These are phyloP conservation scores for Mayamaea pseudoterrestris DNA, from an alignment of 108 stramenopile species.

Conservation along the genomic window DNA sequence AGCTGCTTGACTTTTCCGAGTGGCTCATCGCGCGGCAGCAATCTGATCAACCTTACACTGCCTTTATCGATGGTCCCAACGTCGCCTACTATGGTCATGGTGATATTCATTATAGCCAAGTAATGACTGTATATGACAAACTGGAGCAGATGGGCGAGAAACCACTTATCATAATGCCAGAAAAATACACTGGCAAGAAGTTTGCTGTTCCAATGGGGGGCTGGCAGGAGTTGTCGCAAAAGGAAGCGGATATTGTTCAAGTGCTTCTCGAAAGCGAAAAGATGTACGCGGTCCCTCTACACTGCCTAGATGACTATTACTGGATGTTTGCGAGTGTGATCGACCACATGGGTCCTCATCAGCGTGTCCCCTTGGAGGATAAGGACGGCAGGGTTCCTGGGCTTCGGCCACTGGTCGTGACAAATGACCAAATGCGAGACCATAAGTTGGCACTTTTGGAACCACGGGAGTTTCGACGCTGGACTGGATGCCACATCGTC, in stretches of 20 bases:
- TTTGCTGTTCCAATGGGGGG: slow-evolving; percentile 26
- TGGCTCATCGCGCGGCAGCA: slow-evolving; percentile 41
- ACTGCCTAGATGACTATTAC: slow-evolving; percentile 72
- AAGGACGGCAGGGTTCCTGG: slow-evolving; percentile 44
- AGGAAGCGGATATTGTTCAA: slow-evolving; percentile 22
- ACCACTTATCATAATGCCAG: slow-evolving; percentile 65
- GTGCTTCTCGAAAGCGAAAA: slow-evolving; percentile 25
- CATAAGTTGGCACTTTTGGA: slow-evolving; percentile 69
- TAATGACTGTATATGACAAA: slow-evolving; percentile 53
- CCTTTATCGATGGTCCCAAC: slow-evolving; percentile 75
- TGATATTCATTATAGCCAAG: slow-evolving; percentile 48
- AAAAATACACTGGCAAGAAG: slow-evolving; percentile 50
- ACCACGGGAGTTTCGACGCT: slow-evolving; percentile 66
- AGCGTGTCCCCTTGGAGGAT: slow-evolving; percentile 21
- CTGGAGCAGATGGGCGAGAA: slow-evolving; percentile 61
- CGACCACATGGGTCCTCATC: slow-evolving; percentile 48
- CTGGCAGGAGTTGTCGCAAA: slow-evolving; percentile 25
- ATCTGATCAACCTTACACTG: slow-evolving; percentile 54
- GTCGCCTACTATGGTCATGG: slow-evolving; percentile 68
- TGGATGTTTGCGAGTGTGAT: slow-evolving; percentile 79
- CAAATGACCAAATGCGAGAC: slow-evolving; percentile 83
- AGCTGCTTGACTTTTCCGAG: slow-evolving; percentile 47
- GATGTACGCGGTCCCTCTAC: slow-evolving; percentile 41
- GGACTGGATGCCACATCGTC: slow-evolving; percentile 73
- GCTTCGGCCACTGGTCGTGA: slow-evolving; percentile 59